Evolutionary conservation across 2,329 filamentous ascomycete genomes (phyloP), one percentile per base, ranked within the genome.

Genomic region (Cercospora zeae-maydis): DNA sequence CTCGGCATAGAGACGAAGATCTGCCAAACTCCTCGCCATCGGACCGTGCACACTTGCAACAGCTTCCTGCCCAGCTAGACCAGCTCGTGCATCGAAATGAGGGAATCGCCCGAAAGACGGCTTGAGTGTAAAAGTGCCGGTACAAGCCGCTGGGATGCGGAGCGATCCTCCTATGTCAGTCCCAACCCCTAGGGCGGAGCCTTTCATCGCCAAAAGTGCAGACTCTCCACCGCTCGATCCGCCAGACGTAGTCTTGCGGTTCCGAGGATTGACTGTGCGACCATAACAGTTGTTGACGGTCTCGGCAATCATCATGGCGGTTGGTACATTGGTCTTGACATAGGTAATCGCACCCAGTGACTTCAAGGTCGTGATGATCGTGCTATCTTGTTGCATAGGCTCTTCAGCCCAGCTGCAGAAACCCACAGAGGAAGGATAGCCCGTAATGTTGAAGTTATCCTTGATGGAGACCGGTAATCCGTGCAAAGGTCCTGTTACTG

Each of bases 261-360:
- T 88, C 6, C 77, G 75, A 0, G 88, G 88, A 70, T 88, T 88
- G 21, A 85, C 72, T 2, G 74, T 76, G 11, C 70, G 66, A 8
- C 87, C 88, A 68, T 86, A 85, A 1, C 84, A 79, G 67, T 88
- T 87, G 75, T 89, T 89, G 14, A 87, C 84, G 1, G 81, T 84
- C 71, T 89, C 87, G 11, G 85, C 82, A 57, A 88, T 87, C 86
- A 90, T 88, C 67, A 88, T 86, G 11, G 85, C 85, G 1, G 85
- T 87, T 0, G 88, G 87, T 1, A 90, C 78, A 68, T 89, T 90
- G 0, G 88, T 90, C 75, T 90, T 90, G 67, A 84, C 82, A 67
- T 90, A 88, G n/a, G 88, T 76, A 0, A 91, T 80, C 0, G 88
- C 88, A 1, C 88, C 88, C 0, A 86, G 78, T 16, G 80, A 78